These are phyloP conservation scores for Penicillium maclennaniae DNA, from an alignment of 495 filamentous ascomycete genomes.

Conservation along the genomic window DNA sequence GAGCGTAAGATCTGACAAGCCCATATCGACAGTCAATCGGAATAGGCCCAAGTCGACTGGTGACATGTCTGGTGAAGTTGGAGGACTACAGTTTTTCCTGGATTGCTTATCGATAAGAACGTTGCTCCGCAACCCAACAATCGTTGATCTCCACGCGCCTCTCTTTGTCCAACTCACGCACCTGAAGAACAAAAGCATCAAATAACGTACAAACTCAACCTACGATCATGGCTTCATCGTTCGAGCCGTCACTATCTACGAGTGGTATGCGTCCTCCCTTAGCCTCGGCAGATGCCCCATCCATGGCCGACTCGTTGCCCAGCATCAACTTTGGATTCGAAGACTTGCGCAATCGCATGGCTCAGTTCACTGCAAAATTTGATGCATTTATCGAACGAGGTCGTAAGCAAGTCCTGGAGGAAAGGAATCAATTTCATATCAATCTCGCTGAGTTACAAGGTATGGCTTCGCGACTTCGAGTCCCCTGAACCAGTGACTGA, in stretches of 20 bases:
- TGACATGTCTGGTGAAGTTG: neutral
- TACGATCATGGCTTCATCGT: slow-evolving; percentile 44
- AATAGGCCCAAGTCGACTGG: neutral
- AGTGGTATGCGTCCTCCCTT: slow-evolving; percentile 70
- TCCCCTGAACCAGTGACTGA: neutral
- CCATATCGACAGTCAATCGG: slow-evolving; percentile 32
- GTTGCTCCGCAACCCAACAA: slow-evolving; percentile 37
- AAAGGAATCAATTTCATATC: slow-evolving; percentile 89
- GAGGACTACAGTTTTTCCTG: slow-evolving; percentile 13
- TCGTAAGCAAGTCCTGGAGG: slow-evolving; percentile 81
- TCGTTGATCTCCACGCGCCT: slow-evolving; percentile 5
- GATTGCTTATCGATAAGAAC: slow-evolving; percentile 23
- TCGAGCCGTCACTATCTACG: slow-evolving; percentile 73
- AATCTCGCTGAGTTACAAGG: slow-evolving; percentile 87
- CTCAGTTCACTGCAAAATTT: slow-evolving; percentile 84
- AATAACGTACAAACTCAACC: too few species aligned
- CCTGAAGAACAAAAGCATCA: neutral
- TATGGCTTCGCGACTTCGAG: slow-evolving; percentile 32
- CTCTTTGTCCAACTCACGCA: neutral
- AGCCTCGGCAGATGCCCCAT: slow-evolving; percentile 50
- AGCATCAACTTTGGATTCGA: slow-evolving; percentile 95
- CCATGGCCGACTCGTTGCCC: slow-evolving; percentile 78
- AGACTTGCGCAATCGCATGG: slow-evolving; percentile 91
- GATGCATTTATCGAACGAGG: slow-evolving; percentile 92
- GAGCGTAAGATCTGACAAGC: slow-evolving; percentile 23